A percentile compares a stretch with the other conserved stretches of the same genome.
These are phyloP conservation scores for Picochlorum sp. DNA, from an alignment of 139 green algal species.

Conservation along the genomic window DNA sequence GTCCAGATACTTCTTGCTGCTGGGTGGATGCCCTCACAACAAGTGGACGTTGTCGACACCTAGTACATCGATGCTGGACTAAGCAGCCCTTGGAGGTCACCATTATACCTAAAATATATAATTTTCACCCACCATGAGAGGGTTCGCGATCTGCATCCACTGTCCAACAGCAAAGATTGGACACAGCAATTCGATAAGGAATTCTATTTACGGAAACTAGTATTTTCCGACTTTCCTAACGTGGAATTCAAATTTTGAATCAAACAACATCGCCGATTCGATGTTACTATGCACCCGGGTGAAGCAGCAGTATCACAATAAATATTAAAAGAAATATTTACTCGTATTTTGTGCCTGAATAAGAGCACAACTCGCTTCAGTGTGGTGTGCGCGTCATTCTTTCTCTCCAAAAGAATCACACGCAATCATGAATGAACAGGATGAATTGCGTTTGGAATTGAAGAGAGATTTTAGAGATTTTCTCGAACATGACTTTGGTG, in stretches of 20 bases:
- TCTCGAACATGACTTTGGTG: conserved; percentile 55
- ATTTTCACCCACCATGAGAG: not conserved
- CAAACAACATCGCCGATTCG: not conserved
- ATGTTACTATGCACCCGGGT: not conserved
- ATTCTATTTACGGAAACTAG: not conserved
- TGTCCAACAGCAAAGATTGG: no score
- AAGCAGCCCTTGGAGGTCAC: not conserved
- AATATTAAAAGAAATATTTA: no score
- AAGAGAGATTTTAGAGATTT: conserved; percentile 74
- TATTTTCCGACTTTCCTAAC: not conserved
- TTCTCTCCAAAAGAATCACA: no score
- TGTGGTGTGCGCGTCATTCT: no score
- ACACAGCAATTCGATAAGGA: no score
- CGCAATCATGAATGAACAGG: conserved; percentile 27
- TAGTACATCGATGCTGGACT: not conserved
- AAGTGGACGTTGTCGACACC: not conserved
- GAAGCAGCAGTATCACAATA: no score
- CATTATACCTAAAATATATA: not conserved
- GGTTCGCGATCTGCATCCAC: no score
- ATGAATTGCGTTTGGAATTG: conserved; percentile 42
- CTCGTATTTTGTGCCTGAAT: no score
- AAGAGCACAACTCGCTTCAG: no score
- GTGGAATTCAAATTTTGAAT: conserved; percentile 7
- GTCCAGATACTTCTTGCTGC: not conserved
- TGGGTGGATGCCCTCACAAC: not conserved